These are phyloP conservation scores for Cercospora sojina DNA, from an alignment of 2,329 filamentous ascomycete species.

Conservation along the genomic window DNA sequence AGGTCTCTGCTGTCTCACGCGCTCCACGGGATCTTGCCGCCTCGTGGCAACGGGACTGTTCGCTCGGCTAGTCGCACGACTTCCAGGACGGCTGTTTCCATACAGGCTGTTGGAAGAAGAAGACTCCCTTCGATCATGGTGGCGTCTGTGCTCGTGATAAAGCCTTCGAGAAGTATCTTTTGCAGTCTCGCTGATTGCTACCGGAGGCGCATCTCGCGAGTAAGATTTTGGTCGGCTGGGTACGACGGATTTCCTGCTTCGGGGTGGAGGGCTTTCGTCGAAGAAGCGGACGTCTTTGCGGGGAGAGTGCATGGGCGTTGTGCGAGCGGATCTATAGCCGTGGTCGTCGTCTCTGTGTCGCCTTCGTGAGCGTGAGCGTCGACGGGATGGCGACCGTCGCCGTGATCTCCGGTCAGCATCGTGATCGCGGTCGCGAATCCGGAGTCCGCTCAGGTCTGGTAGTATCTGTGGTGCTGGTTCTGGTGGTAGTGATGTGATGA, in stretches of 20 bases:
- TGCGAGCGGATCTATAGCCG: slow-evolving; percentile 3
- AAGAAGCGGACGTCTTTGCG: slow-evolving; percentile 26
- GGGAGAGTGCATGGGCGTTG: slow-evolving; percentile 9
- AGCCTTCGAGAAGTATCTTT: slow-evolving; percentile 25
- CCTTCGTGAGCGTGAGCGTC: slow-evolving; percentile 11
- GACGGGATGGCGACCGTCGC: slow-evolving; percentile 3
- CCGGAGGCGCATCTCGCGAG: slow-evolving; percentile 22
- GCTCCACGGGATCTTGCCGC: not conserved
- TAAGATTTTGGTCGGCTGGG: slow-evolving; percentile 23
- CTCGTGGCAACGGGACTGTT: slow-evolving; percentile 1
- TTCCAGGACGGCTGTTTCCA: not conserved
- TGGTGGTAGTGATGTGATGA: slow-evolving; percentile 5
- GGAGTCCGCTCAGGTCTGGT: slow-evolving; percentile 15
- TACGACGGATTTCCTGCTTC: slow-evolving; percentile 1
- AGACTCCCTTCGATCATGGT: slow-evolving; percentile 1
- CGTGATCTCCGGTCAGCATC: not conserved
- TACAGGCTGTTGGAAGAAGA: not conserved
- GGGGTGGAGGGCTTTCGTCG: slow-evolving; percentile 18
- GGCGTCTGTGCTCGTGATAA: slow-evolving; percentile 12
- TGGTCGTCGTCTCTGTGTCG: slow-evolving; percentile 2
- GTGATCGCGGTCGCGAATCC: slow-evolving; percentile 12
- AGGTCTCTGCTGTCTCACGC: not conserved
- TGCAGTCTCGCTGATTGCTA: slow-evolving; percentile 23
- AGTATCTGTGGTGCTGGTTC: slow-evolving; percentile 10
- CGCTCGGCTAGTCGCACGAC: slow-evolving; percentile 2